Evolutionary conservation across 2,329 filamentous ascomycete species (phyloP), one percentile per base, ranked within the genome.

Genomic region (Neonectria magnoliae): DNA sequence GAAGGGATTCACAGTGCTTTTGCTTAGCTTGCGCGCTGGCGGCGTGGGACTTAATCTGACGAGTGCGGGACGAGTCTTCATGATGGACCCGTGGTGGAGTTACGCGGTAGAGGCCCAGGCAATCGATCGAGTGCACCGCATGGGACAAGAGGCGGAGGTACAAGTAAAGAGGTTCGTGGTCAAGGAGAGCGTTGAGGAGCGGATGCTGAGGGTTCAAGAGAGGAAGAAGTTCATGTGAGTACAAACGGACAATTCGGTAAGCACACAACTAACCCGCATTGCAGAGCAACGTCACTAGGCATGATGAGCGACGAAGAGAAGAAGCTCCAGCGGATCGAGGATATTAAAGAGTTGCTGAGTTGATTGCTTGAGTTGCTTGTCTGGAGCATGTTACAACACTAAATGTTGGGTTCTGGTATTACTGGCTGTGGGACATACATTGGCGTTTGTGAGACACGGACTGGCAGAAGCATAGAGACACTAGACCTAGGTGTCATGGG

Each of bases 11-110:
- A 87, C 87, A 2, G 88, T 99, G 1, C 82, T 99, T 4, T 84
- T 99, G 2, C 87, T 99, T 56, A 95, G 91, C 72, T 83, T 99
- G 60, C 87, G 93, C 20, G 96, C 97, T 0, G 96, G 97, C 5
- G 97, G 96, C 25, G 96, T 99, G 0, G 96, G 96, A 0, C 84
- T 99, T 47, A 99, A 99, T 76, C 80, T 99, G 66, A 98, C 95
- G 0, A 90, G 90, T 70, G 96, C 96, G 6, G 93, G 91, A 68
- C 85, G 93, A 58, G 97, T 99, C 5, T 99, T 91, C 81, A 97
- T 99, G 92, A 98, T 99, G 96, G 96, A 99, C 79, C 96, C 96
- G 0, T 99, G 96, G 96, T 99, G 96, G 96, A 97, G 93, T 76
- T 99, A 95, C 79, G 94, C 96, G 0, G 91, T 98, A 13, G 96